Evolutionary conservation across 129 eudicot genomes (phyloP).

Genomic region (Gnaphalium uliginosum): DNA sequence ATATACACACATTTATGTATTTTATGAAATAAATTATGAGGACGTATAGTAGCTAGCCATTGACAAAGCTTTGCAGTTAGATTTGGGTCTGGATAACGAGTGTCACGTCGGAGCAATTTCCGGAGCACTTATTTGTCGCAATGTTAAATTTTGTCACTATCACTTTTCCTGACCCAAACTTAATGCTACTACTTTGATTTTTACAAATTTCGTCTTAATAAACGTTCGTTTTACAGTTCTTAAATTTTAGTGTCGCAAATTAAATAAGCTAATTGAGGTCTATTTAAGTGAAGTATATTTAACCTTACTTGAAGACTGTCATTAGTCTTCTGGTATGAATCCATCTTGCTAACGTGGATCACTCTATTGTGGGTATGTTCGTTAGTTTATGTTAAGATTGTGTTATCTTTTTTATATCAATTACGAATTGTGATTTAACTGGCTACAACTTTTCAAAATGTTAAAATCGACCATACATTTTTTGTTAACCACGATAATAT

Average conservation of each 20-base stretch:
- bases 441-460: too few species aligned
- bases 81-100: not conserved
- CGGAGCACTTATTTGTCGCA: not conserved
- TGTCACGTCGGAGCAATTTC: constrained; percentile 11
- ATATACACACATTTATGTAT: too few species aligned
- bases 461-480: too few species aligned
- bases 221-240: not conserved
- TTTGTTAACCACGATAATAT: too few species aligned
- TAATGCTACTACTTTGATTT: not conserved
- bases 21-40: not conserved
- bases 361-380: too few species aligned
- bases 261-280: too few species aligned
- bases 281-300: too few species aligned
- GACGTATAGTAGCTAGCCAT: not conserved
- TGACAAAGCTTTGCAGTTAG: not conserved
- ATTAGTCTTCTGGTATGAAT: too few species aligned
- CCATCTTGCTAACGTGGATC: too few species aligned
- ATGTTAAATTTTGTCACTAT: not conserved
- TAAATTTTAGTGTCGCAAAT: not conserved
- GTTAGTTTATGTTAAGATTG: not conserved
- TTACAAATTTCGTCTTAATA: not conserved
- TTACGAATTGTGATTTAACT: too few species aligned
- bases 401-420: not conserved
- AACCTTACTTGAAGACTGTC: not conserved
- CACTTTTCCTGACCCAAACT: not conserved